Conservation (phyloP, 2,329 filamentous ascomycete species). For the Apiospora hydei region DNA sequence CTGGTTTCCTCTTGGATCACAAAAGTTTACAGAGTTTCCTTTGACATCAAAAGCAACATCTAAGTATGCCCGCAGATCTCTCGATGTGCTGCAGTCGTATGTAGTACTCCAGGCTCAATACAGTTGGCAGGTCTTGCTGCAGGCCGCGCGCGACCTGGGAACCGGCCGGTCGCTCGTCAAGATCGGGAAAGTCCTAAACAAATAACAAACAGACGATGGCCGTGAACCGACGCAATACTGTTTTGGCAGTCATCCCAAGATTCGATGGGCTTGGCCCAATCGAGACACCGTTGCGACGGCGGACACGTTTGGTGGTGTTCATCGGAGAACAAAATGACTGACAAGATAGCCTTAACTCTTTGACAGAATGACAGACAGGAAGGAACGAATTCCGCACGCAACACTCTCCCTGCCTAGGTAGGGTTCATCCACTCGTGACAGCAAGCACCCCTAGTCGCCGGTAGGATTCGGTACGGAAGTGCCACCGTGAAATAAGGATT, state of each 20-base stretch:
- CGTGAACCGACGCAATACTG: background rate
- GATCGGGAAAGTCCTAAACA: background rate
- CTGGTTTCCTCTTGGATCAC: slow-evolving; percentile 9
- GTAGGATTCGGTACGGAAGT: slow-evolving; percentile 19
- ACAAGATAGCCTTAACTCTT: background rate
- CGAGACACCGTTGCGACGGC: background rate
- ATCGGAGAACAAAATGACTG: background rate
- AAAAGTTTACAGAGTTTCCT: background rate
- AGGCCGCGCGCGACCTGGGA: background rate
- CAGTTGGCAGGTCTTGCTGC: background rate
- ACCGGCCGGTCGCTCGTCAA: background rate
- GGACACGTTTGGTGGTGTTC: background rate
- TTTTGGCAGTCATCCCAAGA: slow-evolving; percentile 14
- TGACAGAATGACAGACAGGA: background rate
- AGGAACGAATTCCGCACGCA: slow-evolving; percentile 1
- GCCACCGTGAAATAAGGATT: slow-evolving; percentile 13
- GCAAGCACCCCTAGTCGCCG: slow-evolving; percentile 10
- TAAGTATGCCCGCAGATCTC: slow-evolving; percentile 2
- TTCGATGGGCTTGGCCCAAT: background rate
- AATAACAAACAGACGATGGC: slow-evolving; percentile 7
- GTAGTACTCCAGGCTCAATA: background rate
- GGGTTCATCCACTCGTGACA: slow-evolving; percentile 7
- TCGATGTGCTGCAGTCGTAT: background rate
- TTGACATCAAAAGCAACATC: slow-evolving; percentile 2
- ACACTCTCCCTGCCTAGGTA: background rate